Percentiles rank a stretch among this genome's conserved stretches.
phyloP scores from a whole-genome alignment of 306 rosid species.

The Citrullus mucosospermus region DNA sequence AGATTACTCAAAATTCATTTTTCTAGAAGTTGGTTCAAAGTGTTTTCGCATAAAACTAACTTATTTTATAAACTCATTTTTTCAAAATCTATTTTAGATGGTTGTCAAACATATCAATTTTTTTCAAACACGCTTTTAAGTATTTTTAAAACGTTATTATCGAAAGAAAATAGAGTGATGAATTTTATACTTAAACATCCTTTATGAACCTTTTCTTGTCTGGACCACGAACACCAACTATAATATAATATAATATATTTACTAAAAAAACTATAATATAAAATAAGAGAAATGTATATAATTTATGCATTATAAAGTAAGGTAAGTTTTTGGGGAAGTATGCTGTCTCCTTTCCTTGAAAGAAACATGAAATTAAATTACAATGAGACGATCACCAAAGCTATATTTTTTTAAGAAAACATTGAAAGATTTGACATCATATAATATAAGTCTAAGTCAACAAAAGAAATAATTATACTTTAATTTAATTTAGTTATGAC shows the following conservation, averaged over 20 bases:
- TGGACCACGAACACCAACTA: neutral
- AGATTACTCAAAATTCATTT: too few relatives aligned
- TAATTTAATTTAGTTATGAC: neutral
- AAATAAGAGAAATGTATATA: neutral
- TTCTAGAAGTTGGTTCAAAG: too few relatives aligned
- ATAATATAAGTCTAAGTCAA: neutral
- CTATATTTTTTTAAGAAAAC: neutral
- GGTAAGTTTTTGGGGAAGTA: neutral
- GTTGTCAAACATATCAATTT: too few relatives aligned
- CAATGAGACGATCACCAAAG: neutral
- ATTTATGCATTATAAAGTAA: neutral
- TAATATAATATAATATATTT: too few relatives aligned
- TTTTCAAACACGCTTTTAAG: too few relatives aligned
- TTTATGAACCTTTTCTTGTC: neutral
- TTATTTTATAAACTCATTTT: too few relatives aligned
- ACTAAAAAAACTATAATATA: neutral
- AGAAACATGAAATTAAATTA: neutral
- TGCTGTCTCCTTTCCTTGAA: neutral
- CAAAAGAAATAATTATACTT: neutral
- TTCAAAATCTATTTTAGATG: too few relatives aligned
- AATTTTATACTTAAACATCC: neutral
- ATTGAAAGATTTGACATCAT: too few relatives aligned
- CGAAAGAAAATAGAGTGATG: neutral
- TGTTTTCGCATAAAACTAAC: too few relatives aligned
- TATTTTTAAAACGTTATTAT: too few relatives aligned